These are phyloP conservation scores for Volvox carteri DNA, from an alignment of 163 green algal genomes.

Conservation along the genomic window DNA sequence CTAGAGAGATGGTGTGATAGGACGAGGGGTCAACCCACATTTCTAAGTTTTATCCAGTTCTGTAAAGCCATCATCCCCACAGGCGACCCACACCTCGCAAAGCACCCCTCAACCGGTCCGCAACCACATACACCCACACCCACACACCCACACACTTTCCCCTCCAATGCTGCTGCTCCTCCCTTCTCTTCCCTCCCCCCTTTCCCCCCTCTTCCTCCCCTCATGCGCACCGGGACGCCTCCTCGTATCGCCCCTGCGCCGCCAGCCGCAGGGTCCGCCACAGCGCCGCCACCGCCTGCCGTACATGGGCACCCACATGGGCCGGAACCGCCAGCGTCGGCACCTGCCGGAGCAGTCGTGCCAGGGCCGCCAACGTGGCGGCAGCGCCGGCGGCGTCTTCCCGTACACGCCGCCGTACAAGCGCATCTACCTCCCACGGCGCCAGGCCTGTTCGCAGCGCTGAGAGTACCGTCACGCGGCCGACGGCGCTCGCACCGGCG, in stretches of 20 bases:
- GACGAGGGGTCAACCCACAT: neutral
- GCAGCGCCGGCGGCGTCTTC: slow-evolving; percentile 61
- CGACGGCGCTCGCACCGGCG: neutral
- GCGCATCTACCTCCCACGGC: slow-evolving; percentile 76
- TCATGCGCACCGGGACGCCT: slow-evolving; percentile 1
- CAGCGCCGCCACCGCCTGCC: slow-evolving; percentile 4
- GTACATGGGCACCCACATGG: slow-evolving; percentile 20
- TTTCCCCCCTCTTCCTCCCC: neutral
- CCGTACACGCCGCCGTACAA: slow-evolving; percentile 61
- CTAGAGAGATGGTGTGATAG: too few relatives aligned
- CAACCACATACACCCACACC: too few relatives aligned
- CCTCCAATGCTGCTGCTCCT: neutral
- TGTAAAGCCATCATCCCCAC: too few relatives aligned
- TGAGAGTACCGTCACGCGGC: slow-evolving; percentile 31
- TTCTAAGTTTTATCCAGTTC: too few relatives aligned
- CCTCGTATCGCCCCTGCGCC: slow-evolving; percentile 28
- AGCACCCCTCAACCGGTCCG: too few relatives aligned
- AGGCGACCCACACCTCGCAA: too few relatives aligned
- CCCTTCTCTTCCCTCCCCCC: neutral
- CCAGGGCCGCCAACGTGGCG: slow-evolving; percentile 69
- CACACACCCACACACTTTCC: too few relatives aligned
- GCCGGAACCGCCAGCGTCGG: slow-evolving; percentile 79
- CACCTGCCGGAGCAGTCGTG: slow-evolving; percentile 68
- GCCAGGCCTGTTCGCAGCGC: slow-evolving; percentile 61
- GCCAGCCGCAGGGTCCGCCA: neutral